Percentiles rank a stretch among this genome's conserved stretches.
Conservation (phyloP, 1,284 basidiomycete species). For the Hymenochaete sp. region DNA sequence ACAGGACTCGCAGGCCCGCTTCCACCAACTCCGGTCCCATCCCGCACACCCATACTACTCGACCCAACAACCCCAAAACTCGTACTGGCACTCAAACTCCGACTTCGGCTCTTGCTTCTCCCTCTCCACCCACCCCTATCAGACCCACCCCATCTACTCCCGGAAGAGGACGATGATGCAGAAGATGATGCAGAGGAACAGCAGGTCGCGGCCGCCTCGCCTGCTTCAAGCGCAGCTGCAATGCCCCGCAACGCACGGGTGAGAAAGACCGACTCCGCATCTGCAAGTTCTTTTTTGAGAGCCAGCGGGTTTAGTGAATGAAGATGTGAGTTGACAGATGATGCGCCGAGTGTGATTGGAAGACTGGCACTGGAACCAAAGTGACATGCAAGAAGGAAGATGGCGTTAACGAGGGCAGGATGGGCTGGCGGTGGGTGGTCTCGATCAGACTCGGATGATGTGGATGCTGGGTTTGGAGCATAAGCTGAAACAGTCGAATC, state of each 20-base stretch:
- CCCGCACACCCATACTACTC: too few species aligned
- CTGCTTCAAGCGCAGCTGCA: constrained; percentile 17
- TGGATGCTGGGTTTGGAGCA: constrained; percentile 25
- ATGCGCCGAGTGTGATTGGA: too few species aligned
- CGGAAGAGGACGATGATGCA: background rate
- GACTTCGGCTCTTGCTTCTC: too few species aligned
- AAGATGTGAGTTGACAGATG: constrained; percentile 23
- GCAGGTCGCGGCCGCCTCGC: constrained; percentile 9
- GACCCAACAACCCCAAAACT: too few species aligned
- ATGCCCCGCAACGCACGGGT: constrained; percentile 36
- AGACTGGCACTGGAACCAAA: too few species aligned
- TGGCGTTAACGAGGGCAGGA: constrained; percentile 49
- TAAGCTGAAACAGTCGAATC: constrained; percentile 23
- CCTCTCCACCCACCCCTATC: constrained; percentile 2
- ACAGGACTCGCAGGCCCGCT: too few species aligned
- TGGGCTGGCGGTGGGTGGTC: constrained; percentile 28
- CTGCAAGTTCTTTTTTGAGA: constrained; percentile 24
- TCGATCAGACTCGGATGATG: background rate
- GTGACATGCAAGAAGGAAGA: constrained; percentile 50
- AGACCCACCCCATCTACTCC: background rate
- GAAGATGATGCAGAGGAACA: constrained; percentile 1
- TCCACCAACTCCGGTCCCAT: too few species aligned
- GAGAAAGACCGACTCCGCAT: constrained; percentile 40
- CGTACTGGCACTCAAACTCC: too few species aligned
- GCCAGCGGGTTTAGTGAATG: background rate